phyloP scores from a whole-genome alignment of 202 grass and related monocot genomes.

The Carex arenaria region DNA sequence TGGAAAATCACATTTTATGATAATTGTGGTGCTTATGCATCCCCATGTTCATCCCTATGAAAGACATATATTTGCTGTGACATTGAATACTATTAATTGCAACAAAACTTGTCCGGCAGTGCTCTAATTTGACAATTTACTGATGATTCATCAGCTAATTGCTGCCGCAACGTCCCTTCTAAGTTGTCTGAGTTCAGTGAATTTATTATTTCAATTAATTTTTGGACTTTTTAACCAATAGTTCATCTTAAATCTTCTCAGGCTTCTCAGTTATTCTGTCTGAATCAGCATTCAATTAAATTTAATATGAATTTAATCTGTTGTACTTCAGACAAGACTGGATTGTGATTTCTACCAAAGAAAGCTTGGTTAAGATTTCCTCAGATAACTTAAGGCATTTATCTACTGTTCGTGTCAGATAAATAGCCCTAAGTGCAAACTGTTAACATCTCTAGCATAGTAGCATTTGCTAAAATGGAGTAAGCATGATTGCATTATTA shows the following conservation, averaged over 20 bases:
- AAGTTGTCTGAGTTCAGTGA: not conserved
- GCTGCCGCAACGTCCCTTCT: not conserved
- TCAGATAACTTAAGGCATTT: constrained; percentile 6
- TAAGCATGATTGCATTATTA: constrained; percentile 10
- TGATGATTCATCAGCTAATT: constrained; percentile 1
- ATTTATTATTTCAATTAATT: constrained; percentile 1
- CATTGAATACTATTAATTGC: constrained; percentile 17
- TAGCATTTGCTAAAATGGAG: not conserved
- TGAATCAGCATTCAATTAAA: not conserved
- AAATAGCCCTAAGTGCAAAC: constrained; percentile 1
- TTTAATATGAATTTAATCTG: not conserved
- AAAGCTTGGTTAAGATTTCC: constrained; percentile 18
- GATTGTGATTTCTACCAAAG: not conserved
- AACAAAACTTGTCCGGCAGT: not conserved
- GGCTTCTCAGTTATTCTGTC: not conserved
- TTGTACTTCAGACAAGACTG: not conserved
- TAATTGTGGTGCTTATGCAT: constrained; percentile 12
- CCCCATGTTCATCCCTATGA: not conserved
- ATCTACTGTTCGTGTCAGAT: constrained; percentile 5
- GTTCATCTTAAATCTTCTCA: not conserved
- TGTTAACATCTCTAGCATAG: constrained; percentile 9
- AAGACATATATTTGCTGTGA: not conserved
- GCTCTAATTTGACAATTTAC: constrained; percentile 13
- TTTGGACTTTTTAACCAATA: not conserved
- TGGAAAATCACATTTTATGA: not conserved